Percentiles rank a stretch among this genome's conserved stretches.
Evolutionary conservation across 2,329 filamentous ascomycete genomes (phyloP).

Genomic region (Alternaria viburni): DNA sequence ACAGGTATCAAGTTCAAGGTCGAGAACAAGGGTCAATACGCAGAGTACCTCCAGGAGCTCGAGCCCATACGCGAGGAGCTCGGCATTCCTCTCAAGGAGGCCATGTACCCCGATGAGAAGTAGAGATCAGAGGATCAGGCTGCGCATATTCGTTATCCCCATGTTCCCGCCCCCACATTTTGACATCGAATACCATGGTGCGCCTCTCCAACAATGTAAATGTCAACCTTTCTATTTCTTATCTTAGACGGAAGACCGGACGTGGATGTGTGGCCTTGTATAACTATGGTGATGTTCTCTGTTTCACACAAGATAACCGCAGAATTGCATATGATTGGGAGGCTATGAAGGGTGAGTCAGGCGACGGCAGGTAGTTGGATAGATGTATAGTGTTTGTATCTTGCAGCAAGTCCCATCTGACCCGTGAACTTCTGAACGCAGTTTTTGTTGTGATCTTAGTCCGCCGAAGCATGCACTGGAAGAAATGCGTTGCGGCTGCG

Average conservation of each 20-base stretch:
- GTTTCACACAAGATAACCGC: conserved; percentile 19
- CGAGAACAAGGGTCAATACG: conserved; percentile 96
- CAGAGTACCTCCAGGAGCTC: conserved; percentile 93
- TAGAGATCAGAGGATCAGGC: conserved; percentile 24
- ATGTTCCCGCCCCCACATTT: conserved; percentile 7
- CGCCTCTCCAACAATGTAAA: conserved; percentile 23
- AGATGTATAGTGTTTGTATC: not conserved
- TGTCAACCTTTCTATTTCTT: conserved; percentile 29
- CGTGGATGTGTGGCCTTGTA: conserved; percentile 27
- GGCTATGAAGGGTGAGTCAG: not conserved
- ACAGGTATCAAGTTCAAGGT: conserved; percentile 98
- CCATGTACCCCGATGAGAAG: conserved; percentile 74
- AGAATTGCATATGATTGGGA: not conserved
- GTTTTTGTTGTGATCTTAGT: not conserved
- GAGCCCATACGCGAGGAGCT: conserved; percentile 93
- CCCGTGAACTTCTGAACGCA: not conserved
- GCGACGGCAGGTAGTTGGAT: not conserved
- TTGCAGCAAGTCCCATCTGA: not conserved
- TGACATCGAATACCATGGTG: conserved; percentile 22
- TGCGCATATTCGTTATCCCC: conserved; percentile 13
- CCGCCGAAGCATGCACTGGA: not conserved
- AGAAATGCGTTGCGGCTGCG: not conserved
- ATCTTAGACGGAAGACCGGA: conserved; percentile 26
- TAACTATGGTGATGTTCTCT: conserved; percentile 32
- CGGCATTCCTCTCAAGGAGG: conserved; percentile 88